Evolutionary conservation across 495 filamentous ascomycete species (phyloP), one percentile per base, ranked within the genome.

Genomic region (Rhypophila decipiens): DNA sequence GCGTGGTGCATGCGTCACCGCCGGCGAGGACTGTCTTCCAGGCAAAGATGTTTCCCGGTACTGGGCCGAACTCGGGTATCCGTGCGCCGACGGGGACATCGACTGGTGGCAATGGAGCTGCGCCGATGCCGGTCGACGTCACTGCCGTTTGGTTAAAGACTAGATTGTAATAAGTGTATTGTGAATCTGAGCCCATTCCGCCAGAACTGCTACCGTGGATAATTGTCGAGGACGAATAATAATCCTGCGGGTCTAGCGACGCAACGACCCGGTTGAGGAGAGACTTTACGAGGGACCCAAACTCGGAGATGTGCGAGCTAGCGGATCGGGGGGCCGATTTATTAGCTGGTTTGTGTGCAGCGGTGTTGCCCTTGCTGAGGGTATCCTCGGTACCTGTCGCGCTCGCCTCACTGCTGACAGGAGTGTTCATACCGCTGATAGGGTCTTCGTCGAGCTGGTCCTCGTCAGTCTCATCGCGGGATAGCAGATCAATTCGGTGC

Each of bases 1-100:
- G 75, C 13, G 70, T 65, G 34, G 77, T 56, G 66, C 90, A 96
- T 44, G 82, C 75, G 13, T 83, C 74, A 47, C 72, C 83, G 18
- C 86, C 80, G 48, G 87, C 75, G 68, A 85, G 89, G 49, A 95
- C 71, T 8, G 61, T 77, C 3, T 71, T 70, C 84, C 83, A 90
- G n/a, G 73, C 65, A 12, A 90, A 72, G 36, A 64, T 42, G 24
- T 57, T 53, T 13, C 52, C 46, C 2, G 57, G 42, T 1, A 59
- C 51, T 31, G 52, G 45, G 22, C 61, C 61, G 40, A 58, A 67
- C 29, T 50, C 55, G 19, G 67, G 71, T n/a, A 71, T 67, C 21
- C 71, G 68, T 3, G 66, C 59, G 38, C 63, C 57, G 4, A 71
- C 59, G 0, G 82, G 76, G 40, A 89, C 82, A 13, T 71, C 45